Evolutionary conservation across 306 rosid species (phyloP), one percentile per base, ranked within the genome.

Genomic region (Rosa multiflora): DNA sequence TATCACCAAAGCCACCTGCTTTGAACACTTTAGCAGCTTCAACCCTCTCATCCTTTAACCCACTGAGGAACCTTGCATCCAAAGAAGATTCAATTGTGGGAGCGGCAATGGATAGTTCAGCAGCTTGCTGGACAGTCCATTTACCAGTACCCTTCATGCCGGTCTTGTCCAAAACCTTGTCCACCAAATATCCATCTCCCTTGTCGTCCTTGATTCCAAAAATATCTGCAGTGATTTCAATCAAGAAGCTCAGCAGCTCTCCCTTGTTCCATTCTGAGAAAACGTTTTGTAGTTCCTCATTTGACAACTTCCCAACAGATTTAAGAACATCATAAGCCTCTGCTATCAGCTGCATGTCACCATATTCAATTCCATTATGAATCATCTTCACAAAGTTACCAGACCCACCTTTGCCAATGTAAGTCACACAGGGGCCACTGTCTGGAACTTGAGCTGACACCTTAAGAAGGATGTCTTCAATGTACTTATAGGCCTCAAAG

Each of bases 41-140:
- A 58, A 94, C 98, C 66, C 94, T 89, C 78, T 94, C 98, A 23
- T 91, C 98, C 84, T 94, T 94, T 78, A 94, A 86, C 49, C 98
- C 98, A 74, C 98, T 91, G 46, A 91, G 97, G 85, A 91, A 94
- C 87, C 98, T 90, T 52, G 96, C 94, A 84, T 94, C 98, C 90
- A 94, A 85, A 43, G 98, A 94, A 74, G 98, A 84, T 78, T 87
- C 97, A 79, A 94, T 94, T 71, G 98, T 94, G 64, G 96, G 98
- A 80, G 97, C 97, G 71, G 98, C 91, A 88, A 94, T 85, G 15
- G 97, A 94, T 75, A 93, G 88, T 52, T 93, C 98, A 61, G 98
- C 98, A 59, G 98, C 97, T 85, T 94, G 98, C 85, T 94, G 98
- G 71, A 94, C 98, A 12, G 97, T 91, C 97, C 98, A 94, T 87